Evolutionary conservation across 495 filamentous ascomycete genomes (phyloP).

Genomic region (Hypoxylon crocopeplum): DNA sequence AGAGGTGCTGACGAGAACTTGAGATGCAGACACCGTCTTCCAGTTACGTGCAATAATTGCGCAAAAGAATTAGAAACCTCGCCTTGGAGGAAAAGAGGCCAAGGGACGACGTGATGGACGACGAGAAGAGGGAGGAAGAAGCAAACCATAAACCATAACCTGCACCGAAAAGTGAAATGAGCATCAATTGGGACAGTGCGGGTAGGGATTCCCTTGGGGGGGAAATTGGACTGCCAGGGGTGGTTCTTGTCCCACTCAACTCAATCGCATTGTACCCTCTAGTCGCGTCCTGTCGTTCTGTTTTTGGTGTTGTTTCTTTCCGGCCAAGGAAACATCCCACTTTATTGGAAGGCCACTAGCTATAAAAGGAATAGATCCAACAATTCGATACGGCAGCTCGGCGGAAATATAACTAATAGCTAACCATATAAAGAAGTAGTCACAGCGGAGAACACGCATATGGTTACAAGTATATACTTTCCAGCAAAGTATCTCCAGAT

Average conservation of each 20-base stretch:
- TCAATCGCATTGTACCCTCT: not conserved
- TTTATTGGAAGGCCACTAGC: constrained; percentile 13
- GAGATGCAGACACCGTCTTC: constrained; percentile 28
- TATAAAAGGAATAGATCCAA: not conserved
- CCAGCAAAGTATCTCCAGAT: not conserved
- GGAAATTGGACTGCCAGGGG: constrained; percentile 39
- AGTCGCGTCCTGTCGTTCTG: constrained; percentile 6
- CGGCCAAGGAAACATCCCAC: constrained; percentile 10
- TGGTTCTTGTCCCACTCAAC: constrained; percentile 6
- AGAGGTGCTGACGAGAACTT: constrained; percentile 11
- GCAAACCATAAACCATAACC: constrained; percentile 15
- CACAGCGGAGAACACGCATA: constrained; percentile 16
- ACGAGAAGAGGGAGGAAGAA: constrained; percentile 21
- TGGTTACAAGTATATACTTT: not conserved
- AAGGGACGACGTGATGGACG: constrained; percentile 24
- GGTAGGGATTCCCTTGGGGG: constrained; percentile 35
- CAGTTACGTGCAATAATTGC: constrained; percentile 10
- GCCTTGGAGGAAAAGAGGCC: constrained; percentile 27
- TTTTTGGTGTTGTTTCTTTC: constrained; percentile 18
- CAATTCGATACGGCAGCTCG: constrained; percentile 10
- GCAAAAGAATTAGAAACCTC: constrained; percentile 14
- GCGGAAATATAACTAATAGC: not conserved
- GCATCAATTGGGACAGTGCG: constrained; percentile 24
- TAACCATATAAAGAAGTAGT: constrained; percentile 15
- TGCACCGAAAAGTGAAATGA: constrained; percentile 24